Percentiles rank a stretch among this genome's conserved stretches.
These are phyloP conservation scores for Yamadazyma insecticola DNA, from an alignment of 805 yeast genomes.

Conservation along the genomic window DNA sequence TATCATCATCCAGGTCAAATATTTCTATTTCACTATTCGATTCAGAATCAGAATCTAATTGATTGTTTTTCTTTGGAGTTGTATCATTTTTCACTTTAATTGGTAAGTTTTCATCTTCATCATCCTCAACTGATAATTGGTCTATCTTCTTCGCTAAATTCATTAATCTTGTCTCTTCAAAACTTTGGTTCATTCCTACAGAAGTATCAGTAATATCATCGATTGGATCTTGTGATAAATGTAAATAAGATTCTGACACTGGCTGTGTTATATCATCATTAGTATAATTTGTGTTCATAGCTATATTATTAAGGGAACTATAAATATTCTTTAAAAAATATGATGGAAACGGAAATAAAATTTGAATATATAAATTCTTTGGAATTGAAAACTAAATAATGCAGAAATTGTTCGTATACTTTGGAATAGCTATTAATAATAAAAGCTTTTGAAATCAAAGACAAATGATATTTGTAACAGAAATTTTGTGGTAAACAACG, in stretches of 20 bases:
- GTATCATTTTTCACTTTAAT: background rate
- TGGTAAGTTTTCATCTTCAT: slow-evolving; percentile 1
- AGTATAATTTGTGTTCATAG: too few species aligned
- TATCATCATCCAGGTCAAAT: slow-evolving; percentile 3
- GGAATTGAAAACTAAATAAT: too few species aligned
- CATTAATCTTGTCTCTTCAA: slow-evolving; percentile 7
- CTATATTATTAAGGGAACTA: too few species aligned
- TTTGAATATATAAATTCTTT: too few species aligned
- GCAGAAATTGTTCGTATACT: too few species aligned
- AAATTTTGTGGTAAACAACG: too few species aligned
- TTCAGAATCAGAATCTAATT: too few species aligned
- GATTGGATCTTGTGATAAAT: slow-evolving; percentile 13
- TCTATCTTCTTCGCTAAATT: slow-evolving; percentile 15
- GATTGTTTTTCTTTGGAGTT: background rate
- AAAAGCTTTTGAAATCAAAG: too few species aligned
- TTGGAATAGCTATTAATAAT: too few species aligned
- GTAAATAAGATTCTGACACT: slow-evolving; percentile 27
- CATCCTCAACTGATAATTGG: slow-evolving; percentile 1
- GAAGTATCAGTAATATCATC: slow-evolving; percentile 3
- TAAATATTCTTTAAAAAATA: too few species aligned
- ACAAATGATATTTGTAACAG: too few species aligned
- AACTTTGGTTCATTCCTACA: background rate
- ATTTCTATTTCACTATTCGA: slow-evolving; percentile 8
- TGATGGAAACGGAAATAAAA: too few species aligned
- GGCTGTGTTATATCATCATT: slow-evolving; percentile 19